Evolutionary conservation across 1,139 yeast genomes (phyloP).

Genomic region (Geotrichum phurueaensis): DNA sequence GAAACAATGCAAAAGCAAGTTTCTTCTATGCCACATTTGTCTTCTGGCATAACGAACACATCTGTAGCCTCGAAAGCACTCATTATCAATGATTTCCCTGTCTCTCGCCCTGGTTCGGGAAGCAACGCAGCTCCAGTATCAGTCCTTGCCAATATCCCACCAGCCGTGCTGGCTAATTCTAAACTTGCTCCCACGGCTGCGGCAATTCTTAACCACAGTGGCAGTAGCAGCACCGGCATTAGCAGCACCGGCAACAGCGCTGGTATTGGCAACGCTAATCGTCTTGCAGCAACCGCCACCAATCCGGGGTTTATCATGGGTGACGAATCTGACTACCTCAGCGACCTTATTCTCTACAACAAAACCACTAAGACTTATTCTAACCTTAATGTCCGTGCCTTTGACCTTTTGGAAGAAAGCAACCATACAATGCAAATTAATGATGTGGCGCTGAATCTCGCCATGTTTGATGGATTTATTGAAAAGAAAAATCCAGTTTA

Average conservation of each 20-base stretch:
- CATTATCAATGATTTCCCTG: not conserved
- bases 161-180: constrained; percentile 8
- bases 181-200: not conserved
- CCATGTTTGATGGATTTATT: constrained; percentile 66
- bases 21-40: not conserved
- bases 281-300: not conserved
- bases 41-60: not conserved
- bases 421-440: constrained; percentile 47
- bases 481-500: constrained; percentile 58
- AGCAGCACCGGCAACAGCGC: not conserved
- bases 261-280: not conserved
- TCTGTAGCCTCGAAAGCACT: not conserved
- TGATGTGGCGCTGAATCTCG: constrained; percentile 65
- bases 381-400: constrained; percentile 42
- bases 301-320: not conserved
- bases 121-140: not conserved
- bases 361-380: constrained; percentile 32
- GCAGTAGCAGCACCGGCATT: not conserved
- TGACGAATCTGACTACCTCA: constrained; percentile 23
- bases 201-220: not conserved
- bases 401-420: constrained; percentile 67
- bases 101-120: not conserved
- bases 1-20: not conserved
- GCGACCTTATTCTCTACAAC: constrained; percentile 35
- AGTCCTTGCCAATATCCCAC: constrained; percentile 2